Percentiles rank a stretch among this genome's conserved stretches.
Conservation (phyloP, 177 flowering plant species). For the Tripterygium wilfordii region DNA sequence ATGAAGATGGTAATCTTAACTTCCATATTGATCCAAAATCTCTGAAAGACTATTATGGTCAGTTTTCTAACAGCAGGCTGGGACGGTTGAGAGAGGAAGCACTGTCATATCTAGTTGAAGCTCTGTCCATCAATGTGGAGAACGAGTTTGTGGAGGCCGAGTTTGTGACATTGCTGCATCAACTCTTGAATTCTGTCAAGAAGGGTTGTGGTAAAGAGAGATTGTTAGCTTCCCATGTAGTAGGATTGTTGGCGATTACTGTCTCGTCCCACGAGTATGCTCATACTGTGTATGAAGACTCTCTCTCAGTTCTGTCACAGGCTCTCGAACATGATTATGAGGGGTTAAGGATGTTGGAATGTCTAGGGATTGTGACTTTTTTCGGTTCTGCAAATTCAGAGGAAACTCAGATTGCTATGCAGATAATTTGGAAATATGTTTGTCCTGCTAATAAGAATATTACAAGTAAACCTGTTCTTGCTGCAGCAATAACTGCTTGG, state of each 20-base stretch:
- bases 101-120: background rate
- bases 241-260: slow-evolving; percentile 16
- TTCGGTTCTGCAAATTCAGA: slow-evolving; percentile 10
- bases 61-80: no score
- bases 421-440: slow-evolving; percentile 16
- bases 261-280: slow-evolving; percentile 8
- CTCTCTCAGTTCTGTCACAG: slow-evolving; percentile 9
- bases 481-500: slow-evolving; percentile 20
- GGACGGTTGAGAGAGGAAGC: background rate
- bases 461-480: background rate
- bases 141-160: background rate
- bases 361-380: slow-evolving; percentile 15
- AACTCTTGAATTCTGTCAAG: slow-evolving; percentile 4
- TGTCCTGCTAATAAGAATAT: background rate
- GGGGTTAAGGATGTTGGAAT: slow-evolving; percentile 2
- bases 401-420: slow-evolving; percentile 16
- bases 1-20: no score
- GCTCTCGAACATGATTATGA: slow-evolving; percentile 8
- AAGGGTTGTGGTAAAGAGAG: slow-evolving; percentile 11
- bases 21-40: no score
- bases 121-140: background rate
- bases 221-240: slow-evolving; percentile 7
- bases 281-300: slow-evolving; percentile 15
- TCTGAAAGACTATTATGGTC: no score
- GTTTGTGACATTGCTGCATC: slow-evolving; percentile 8